Base-by-base conservation (phyloP, 371 early-diverging fungal species). In the Mortierella sp. region DNA sequence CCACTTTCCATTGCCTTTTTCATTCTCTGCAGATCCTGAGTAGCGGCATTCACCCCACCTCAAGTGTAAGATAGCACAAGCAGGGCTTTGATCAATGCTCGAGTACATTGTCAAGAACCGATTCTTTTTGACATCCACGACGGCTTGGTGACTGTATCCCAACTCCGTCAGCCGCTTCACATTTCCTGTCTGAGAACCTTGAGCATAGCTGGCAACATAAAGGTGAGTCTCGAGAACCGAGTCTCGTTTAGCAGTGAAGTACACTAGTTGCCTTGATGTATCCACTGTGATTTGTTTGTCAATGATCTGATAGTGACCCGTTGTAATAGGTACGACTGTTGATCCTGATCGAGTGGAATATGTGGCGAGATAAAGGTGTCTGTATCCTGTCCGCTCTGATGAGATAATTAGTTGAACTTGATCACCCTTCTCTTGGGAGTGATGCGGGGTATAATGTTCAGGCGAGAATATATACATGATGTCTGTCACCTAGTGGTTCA, bases 261-360 rank as follows among this genome's bases (percentile, higher is more conserved):
- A 95, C 12, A 94, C 92, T 5, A 93, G 85, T 16, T 86, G 64
- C 2, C 89, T 72, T 11, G 58, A 30, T 37, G 86, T 86, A 68
- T 95, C 95, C 8, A 94, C 92, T 66, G 76, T 87, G 52, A 94
- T 84, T 0, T 88, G 88, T 64, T 84, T 73, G 72, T 94, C 93
- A 10, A 83, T 79, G 9, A 93, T 88, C 26, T 90, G 88, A 87
- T 92, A 92, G 14, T 84, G 75, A 1, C 92, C 92, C 28, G 87
- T 83, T 11, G 79, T 78, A 26, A 81, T 84, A 5, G 80, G 78
- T 10, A 58, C 40, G 14, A 87, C 32, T n/a, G 70, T 40, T 6
- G 72, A 51, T 28, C 62, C 73, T 11, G 62, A 35, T 16, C 58
- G 45, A 35, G 85, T 78, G 1, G 73, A 73, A 32, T 81, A 58